Evolutionary conservation across 2,329 filamentous ascomycete species (phyloP).

Genomic region (Pseudopithomyces maydicus): DNA sequence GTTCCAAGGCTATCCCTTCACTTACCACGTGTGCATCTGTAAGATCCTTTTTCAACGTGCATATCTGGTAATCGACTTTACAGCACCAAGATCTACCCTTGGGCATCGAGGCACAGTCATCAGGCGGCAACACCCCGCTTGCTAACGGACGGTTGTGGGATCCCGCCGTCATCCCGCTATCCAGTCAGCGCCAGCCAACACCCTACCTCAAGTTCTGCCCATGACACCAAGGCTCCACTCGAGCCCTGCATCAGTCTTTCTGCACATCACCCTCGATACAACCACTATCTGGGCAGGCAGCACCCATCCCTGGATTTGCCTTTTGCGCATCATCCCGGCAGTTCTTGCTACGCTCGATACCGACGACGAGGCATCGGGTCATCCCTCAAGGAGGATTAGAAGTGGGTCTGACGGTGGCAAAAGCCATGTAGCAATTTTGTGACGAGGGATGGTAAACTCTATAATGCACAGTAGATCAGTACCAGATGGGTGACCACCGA

Average conservation of each 20-base stretch:
- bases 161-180: neutral
- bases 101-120: neutral
- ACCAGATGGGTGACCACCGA: neutral
- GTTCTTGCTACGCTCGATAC: neutral
- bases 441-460: neutral
- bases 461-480: neutral
- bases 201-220: neutral
- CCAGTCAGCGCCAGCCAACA: conserved; percentile 3
- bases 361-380: conserved; percentile 4
- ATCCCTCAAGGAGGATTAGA: neutral
- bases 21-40: neutral
- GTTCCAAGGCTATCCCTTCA: conserved; percentile 1
- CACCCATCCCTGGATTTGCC: neutral
- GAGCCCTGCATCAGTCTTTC: neutral
- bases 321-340: neutral
- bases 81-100: neutral
- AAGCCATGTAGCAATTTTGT: conserved; percentile 6
- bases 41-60: neutral
- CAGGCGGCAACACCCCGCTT: neutral
- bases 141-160: neutral
- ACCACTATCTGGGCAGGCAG: neutral
- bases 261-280: neutral
- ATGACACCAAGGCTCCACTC: conserved; percentile 1
- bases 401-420: neutral
- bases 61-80: neutral